These are phyloP conservation scores for Leccinum variabile DNA, from an alignment of 1,284 basidiomycete genomes.

Conservation along the genomic window DNA sequence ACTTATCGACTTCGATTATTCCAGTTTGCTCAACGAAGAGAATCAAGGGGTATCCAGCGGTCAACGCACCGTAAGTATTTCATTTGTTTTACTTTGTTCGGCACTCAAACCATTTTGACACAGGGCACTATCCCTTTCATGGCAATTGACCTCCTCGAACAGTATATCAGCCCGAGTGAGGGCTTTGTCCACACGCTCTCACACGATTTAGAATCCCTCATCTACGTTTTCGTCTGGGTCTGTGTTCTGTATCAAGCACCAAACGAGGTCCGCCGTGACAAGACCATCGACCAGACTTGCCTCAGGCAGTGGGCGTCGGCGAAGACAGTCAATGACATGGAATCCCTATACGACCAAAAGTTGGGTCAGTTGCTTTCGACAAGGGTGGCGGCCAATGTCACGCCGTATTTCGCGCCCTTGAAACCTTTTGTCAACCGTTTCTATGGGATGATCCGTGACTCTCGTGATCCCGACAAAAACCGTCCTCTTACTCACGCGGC, in stretches of 20 bases:
- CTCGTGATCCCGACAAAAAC: no score
- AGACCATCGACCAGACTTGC: neutral
- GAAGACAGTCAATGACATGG: neutral
- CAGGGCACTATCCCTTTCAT: slow-evolving; percentile 1
- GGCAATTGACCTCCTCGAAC: neutral
- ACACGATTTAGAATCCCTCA: neutral
- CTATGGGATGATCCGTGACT: no score
- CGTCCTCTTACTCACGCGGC: no score
- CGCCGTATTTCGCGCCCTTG: no score
- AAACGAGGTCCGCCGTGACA: neutral
- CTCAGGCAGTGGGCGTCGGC: neutral
- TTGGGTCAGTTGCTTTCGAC: neutral
- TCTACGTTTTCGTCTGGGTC: neutral
- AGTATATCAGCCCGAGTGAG: neutral
- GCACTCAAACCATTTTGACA: neutral
- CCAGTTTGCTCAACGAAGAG: neutral
- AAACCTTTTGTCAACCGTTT: no score
- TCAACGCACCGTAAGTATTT: neutral
- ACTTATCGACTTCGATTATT: neutral
- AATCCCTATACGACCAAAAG: neutral
- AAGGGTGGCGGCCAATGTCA: no score
- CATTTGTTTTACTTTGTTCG: neutral
- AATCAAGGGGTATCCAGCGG: neutral
- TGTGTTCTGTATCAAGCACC: neutral
- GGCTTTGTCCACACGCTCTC: neutral